Conservation (phyloP, 495 filamentous ascomycete genomes). For the Trichoderma reesei region DNA sequence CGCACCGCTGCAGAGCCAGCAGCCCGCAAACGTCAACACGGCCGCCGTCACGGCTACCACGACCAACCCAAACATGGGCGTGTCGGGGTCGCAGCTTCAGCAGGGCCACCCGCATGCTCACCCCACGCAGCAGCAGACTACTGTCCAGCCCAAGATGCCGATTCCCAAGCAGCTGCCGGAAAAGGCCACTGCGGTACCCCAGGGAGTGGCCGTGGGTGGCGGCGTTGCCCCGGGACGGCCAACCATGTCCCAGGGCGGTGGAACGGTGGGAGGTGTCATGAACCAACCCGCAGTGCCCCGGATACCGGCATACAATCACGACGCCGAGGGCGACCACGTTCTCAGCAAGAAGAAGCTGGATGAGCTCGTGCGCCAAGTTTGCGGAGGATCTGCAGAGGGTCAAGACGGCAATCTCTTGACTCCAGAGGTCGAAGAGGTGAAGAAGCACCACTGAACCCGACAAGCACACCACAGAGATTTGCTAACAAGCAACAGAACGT, state of each 20-base stretch:
- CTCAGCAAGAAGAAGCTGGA: slow-evolving; percentile 94
- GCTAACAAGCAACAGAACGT: slow-evolving; percentile 49
- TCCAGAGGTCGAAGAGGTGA: slow-evolving; percentile 90
- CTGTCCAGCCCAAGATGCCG: slow-evolving; percentile 47
- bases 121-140: slow-evolving; percentile 32
- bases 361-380: slow-evolving; percentile 88
- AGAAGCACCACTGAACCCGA: slow-evolving; percentile 19
- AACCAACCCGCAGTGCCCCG: slow-evolving; percentile 77
- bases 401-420: slow-evolving; percentile 60
- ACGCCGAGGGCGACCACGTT: slow-evolving; percentile 80
- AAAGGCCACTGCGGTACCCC: slow-evolving; percentile 49
- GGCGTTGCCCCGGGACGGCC: slow-evolving; percentile 60
- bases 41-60: neutral
- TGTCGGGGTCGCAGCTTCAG: slow-evolving; percentile 17
- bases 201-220: slow-evolving; percentile 48
- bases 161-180: slow-evolving; percentile 73
- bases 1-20: slow-evolving; percentile 39
- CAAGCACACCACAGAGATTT: neutral
- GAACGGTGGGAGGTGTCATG: slow-evolving; percentile 65
- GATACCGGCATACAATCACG: slow-evolving; percentile 69
- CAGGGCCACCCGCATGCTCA: slow-evolving; percentile 50
- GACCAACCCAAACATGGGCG: slow-evolving; percentile 3
- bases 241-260: slow-evolving; percentile 64
- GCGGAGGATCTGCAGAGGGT: slow-evolving; percentile 62
- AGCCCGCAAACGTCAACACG: slow-evolving; percentile 16